Evolutionary conservation across 148 eudicot genomes (phyloP).

Genomic region (Nepenthes gracilis): DNA sequence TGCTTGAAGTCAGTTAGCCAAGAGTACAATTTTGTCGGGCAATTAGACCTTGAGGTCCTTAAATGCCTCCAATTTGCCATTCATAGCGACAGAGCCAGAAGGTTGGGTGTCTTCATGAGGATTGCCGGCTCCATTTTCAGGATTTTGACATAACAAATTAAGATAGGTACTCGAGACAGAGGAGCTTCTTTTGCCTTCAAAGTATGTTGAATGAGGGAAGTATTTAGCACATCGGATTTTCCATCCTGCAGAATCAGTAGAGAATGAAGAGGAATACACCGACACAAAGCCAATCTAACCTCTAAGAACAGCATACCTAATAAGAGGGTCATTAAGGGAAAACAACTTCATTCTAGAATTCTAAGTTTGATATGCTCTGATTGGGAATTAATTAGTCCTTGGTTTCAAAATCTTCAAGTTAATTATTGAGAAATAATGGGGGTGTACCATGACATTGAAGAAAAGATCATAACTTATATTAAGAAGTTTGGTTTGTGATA

Average conservation of each 20-base stretch:
- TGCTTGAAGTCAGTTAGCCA: neutral
- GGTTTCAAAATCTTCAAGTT: no score
- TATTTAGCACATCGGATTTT: slow-evolving; percentile 60
- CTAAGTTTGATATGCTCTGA: no score
- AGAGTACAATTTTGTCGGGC: neutral
- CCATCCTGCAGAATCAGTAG: slow-evolving; percentile 51
- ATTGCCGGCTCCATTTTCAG: slow-evolving; percentile 32
- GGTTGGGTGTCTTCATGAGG: neutral
- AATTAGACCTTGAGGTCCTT: slow-evolving; percentile 44
- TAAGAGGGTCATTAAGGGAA: no score
- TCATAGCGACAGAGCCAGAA: slow-evolving; percentile 21
- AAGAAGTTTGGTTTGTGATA: no score
- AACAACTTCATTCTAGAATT: no score
- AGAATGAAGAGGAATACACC: neutral
- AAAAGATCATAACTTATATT: no score
- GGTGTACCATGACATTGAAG: no score
- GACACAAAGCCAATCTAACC: no score
- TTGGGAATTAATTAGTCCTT: no score
- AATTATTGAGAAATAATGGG: no score
- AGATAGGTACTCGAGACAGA: slow-evolving; percentile 30
- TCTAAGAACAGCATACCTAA: no score
- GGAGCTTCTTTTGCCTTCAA: slow-evolving; percentile 71
- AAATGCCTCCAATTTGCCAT: slow-evolving; percentile 54
- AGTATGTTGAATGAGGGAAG: slow-evolving; percentile 77
- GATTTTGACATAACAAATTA: slow-evolving; percentile 16